Base-by-base conservation (phyloP, 2,329 filamentous ascomycete species). In the Immersiporthe knoxdaviesiana region DNA sequence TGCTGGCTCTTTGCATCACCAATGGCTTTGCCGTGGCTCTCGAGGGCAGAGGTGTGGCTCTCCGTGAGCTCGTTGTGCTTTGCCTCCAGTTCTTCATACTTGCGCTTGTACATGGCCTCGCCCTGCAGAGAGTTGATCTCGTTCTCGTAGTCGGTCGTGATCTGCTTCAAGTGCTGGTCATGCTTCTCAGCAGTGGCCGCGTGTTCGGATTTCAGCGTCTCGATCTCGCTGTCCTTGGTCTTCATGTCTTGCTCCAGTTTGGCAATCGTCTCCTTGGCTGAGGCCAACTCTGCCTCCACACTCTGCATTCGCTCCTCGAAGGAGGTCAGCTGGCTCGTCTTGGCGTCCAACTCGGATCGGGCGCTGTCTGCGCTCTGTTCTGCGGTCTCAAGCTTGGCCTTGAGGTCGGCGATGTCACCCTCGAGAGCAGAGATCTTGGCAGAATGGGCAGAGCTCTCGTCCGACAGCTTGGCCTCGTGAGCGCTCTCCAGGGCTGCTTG, bases 121-220 rank as follows among this genome's bases (percentile, higher is more conserved):
- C 87, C 88, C 68, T 85, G 84, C 21, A 90, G 83, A 68, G 85
- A 85, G 74, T 90, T 88, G 66, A 91, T 90, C 76, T 90, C 88
- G n/a, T 84, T 82, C 75, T 90, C 85, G 72, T 89, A 89, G 72
- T 90, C 88, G 72, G 86, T 81, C 1, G 87, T 87, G 67, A 90
- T 77, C 70, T 83, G 84, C 76, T 86, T 82, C 72, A 91, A 81
- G 75, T 88, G 86, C 72, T 85, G 83, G 70, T 87, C 83, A 74
- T 90, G 86, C 76, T 84, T 85, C 56, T 81, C 79, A 35, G 76
- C 75, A 0, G 79, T 76, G 2, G 76, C 72, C n/a, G 79, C 77
- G 69, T 81, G 80, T 47, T 85, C 84, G 63, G 81, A 77, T 77
- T 88, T 84, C 70, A 89, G 77, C 74, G 84, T 83, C 18, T 82